A percentile compares a stretch with the other conserved stretches of the same genome.
These are phyloP conservation scores for Passiflora organensis DNA, from an alignment of 345 rosid genomes.

Conservation along the genomic window DNA sequence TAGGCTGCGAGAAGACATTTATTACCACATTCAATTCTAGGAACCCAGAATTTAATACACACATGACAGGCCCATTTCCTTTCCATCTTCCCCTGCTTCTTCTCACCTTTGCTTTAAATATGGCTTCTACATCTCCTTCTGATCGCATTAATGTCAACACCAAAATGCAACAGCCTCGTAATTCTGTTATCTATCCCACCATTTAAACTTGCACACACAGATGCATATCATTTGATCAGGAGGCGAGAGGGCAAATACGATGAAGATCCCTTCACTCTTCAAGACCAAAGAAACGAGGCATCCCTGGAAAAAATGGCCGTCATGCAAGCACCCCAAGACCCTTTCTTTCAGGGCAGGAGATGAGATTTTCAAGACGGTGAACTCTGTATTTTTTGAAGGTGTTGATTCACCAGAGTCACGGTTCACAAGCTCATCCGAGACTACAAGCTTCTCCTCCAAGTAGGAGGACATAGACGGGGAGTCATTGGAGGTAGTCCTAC, in stretches of 20 bases:
- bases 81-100: not conserved
- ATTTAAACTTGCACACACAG: not conserved
- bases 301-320: constrained; percentile 41
- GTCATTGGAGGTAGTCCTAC: constrained; percentile 49
- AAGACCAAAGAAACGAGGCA: constrained; percentile 24
- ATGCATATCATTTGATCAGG: not conserved
- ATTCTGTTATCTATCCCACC: not conserved
- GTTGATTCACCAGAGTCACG: constrained; percentile 34
- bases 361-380: constrained; percentile 65
- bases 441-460: constrained; percentile 27
- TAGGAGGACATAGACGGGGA: constrained; percentile 13
- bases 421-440: constrained; percentile 44
- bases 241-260: constrained; percentile 23
- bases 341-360: constrained; percentile 48
- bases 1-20: constrained; percentile 10
- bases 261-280: constrained; percentile 45
- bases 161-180: not conserved
- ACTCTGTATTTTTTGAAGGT: constrained; percentile 50
- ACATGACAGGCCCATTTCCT: constrained; percentile 20
- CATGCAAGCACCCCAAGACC: constrained; percentile 58
- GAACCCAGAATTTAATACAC: constrained; percentile 24
- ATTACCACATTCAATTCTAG: constrained; percentile 22
- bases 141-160: constrained; percentile 19
- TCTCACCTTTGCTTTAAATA: constrained; percentile 29
- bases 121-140: constrained; percentile 17